Percentiles rank a stretch among this genome's conserved stretches.
Conservation (phyloP, 352 stramenopile genomes). For the Globisporangium polare region DNA sequence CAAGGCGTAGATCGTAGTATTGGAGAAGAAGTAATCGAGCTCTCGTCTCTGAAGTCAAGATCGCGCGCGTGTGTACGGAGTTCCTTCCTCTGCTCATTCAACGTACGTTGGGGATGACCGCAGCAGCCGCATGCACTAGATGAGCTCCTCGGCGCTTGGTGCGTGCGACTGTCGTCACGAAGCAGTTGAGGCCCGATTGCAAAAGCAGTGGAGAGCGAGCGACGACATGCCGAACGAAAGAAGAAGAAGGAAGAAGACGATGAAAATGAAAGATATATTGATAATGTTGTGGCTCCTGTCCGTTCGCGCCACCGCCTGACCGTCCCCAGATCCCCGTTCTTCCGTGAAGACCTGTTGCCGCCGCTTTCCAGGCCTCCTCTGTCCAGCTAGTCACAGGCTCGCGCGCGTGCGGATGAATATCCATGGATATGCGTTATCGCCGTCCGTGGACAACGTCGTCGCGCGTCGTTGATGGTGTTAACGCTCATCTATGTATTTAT, state of each 20-base stretch:
- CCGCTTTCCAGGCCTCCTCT: background rate
- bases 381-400: too few relatives aligned
- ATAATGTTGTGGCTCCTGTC: background rate
- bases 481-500: slow-evolving; percentile 6
- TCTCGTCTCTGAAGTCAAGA: background rate
- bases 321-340: background rate
- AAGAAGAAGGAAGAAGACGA: slow-evolving; percentile 1
- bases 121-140: background rate
- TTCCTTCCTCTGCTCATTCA: background rate
- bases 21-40: slow-evolving; percentile 9
- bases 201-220: background rate
- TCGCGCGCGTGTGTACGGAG: background rate
- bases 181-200: background rate
- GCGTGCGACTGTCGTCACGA: background rate
- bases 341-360: background rate
- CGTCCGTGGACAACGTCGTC: background rate
- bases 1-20: slow-evolving; percentile 42
- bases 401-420: background rate
- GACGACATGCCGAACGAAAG: background rate
- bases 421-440: background rate
- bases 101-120: background rate
- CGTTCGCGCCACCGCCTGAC: background rate
- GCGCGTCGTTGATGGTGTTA: too few relatives aligned
- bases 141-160: background rate
- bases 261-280: slow-evolving; percentile 11